phyloP scores from a whole-genome alignment of 2,329 filamentous ascomycete species.

The Microdochium nivale region DNA sequence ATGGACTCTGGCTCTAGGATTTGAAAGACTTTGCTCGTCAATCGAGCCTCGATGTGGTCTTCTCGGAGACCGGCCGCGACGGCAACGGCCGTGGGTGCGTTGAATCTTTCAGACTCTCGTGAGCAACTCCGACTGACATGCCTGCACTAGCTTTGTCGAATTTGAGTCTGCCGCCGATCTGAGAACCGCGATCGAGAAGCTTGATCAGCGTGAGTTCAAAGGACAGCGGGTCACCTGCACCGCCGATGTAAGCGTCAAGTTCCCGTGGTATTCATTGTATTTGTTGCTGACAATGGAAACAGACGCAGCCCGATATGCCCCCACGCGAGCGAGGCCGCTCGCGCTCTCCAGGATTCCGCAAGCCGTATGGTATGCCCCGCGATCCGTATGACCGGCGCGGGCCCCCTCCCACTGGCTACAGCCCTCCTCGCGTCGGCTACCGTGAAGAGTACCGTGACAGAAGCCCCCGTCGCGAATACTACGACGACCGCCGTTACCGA shows the following conservation, averaged over 20 bases:
- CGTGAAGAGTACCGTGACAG: slow-evolving; percentile 79
- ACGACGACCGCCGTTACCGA: slow-evolving; percentile 74
- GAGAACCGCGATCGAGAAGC: slow-evolving; percentile 86
- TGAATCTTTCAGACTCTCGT: too few relatives aligned
- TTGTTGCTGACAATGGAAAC: slow-evolving; percentile 11
- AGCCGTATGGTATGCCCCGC: slow-evolving; percentile 56
- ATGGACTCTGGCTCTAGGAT: slow-evolving; percentile 79
- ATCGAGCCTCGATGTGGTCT: slow-evolving; percentile 94
- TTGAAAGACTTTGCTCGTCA: slow-evolving; percentile 98
- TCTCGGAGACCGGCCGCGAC: slow-evolving; percentile 90
- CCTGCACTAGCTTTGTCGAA: slow-evolving; percentile 74
- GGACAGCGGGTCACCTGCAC: slow-evolving; percentile 77
- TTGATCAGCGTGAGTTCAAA: slow-evolving; percentile 90
- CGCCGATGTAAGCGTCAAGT: slow-evolving; percentile 62
- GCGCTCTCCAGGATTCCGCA: slow-evolving; percentile 60
- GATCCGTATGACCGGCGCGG: slow-evolving; percentile 82
- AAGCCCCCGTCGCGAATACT: slow-evolving; percentile 79
- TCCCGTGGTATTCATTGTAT: not conserved
- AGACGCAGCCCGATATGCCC: slow-evolving; percentile 75
- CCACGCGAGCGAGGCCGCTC: slow-evolving; percentile 67
- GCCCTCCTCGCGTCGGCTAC: slow-evolving; percentile 59
- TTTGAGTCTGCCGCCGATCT: slow-evolving; percentile 91
- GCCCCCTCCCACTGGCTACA: slow-evolving; percentile 69
- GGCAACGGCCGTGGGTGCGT: slow-evolving; percentile 86
- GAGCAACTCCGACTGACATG: too few relatives aligned